Evolutionary conservation across 192 early-diverging fungal species (phyloP).

Genomic region (Coemansia sp.): DNA sequence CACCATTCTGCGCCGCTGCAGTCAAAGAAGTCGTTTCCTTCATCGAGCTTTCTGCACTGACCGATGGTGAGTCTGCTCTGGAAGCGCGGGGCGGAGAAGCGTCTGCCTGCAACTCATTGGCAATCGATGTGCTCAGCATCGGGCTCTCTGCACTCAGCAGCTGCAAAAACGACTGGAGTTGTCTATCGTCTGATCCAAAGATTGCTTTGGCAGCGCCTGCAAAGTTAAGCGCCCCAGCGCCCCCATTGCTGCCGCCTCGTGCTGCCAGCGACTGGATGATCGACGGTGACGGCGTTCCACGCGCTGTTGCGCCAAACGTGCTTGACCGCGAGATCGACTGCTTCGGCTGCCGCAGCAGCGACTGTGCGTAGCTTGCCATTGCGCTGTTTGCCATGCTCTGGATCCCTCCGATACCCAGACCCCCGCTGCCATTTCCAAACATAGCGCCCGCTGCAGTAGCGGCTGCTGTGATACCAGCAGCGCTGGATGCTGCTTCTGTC

Average conservation of each 20-base stretch:
- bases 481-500: conserved; percentile 10
- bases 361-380: conserved; percentile 10
- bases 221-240: conserved; percentile 17
- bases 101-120: conserved; percentile 7
- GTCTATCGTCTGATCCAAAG: conserved; percentile 43
- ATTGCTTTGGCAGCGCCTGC: conserved; percentile 43
- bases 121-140: conserved; percentile 36
- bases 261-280: conserved; percentile 52
- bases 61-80: conserved; percentile 1
- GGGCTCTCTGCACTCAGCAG: conserved; percentile 51
- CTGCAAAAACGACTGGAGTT: conserved; percentile 46
- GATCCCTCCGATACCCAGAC: conserved; percentile 42
- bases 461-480: too few relatives aligned
- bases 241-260: conserved; percentile 16
- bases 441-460: conserved; percentile 11
- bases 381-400: conserved; percentile 39
- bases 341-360: conserved; percentile 2
- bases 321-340: conserved; percentile 44
- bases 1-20: not conserved
- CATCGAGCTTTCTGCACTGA: not conserved
- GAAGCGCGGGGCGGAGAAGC: not conserved
- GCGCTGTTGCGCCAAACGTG: conserved; percentile 52
- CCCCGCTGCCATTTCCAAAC: conserved; percentile 23
- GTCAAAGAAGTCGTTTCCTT: not conserved
- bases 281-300: conserved; percentile 50